Conservation (phyloP, 164 flowering plant species). For the Euptelea pleiosperma region DNA sequence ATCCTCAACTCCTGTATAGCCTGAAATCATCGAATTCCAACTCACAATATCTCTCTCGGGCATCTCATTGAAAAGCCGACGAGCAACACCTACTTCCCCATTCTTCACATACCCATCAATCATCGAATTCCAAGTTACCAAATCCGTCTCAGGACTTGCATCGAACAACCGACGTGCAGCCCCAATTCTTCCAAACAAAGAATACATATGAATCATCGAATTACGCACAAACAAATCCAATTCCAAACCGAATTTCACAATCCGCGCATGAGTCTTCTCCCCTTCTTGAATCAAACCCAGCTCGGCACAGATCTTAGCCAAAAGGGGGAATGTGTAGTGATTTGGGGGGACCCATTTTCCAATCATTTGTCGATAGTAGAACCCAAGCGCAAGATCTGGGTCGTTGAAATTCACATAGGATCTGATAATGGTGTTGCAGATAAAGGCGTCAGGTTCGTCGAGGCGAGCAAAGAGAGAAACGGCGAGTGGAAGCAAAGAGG, state of each 20-base stretch:
- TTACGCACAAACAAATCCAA: constrained; percentile 55
- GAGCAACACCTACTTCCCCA: constrained; percentile 41
- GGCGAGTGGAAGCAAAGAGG: constrained; percentile 26
- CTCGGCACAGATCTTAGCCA: constrained; percentile 47
- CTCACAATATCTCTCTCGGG: constrained; percentile 42
- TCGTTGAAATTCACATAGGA: constrained; percentile 32
- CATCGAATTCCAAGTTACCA: constrained; percentile 60
- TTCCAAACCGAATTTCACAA: constrained; percentile 47
- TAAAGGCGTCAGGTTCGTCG: constrained; percentile 56
- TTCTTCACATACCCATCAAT: constrained; percentile 63
- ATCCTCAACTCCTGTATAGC: constrained; percentile 38
- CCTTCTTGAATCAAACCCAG: constrained; percentile 44
- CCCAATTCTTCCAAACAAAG: constrained; percentile 28
- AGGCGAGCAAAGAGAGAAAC: constrained; percentile 32
- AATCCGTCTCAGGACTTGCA: constrained; percentile 33
- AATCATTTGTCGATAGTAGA: constrained; percentile 41
- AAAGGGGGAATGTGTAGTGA: constrained; percentile 58
- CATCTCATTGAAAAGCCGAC: constrained; percentile 48
- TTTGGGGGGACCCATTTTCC: constrained; percentile 33
- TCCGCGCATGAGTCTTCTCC: constrained; percentile 39
- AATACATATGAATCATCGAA: constrained; percentile 60
- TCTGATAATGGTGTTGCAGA: constrained; percentile 57
- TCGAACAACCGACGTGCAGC: constrained; percentile 49
- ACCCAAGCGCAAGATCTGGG: constrained; percentile 34
- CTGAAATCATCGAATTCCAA: constrained; percentile 56